A percentile compares a stretch with the other conserved stretches of the same genome.
These are phyloP conservation scores for Vicia sativa DNA, from an alignment of 306 rosid species.

Conservation along the genomic window DNA sequence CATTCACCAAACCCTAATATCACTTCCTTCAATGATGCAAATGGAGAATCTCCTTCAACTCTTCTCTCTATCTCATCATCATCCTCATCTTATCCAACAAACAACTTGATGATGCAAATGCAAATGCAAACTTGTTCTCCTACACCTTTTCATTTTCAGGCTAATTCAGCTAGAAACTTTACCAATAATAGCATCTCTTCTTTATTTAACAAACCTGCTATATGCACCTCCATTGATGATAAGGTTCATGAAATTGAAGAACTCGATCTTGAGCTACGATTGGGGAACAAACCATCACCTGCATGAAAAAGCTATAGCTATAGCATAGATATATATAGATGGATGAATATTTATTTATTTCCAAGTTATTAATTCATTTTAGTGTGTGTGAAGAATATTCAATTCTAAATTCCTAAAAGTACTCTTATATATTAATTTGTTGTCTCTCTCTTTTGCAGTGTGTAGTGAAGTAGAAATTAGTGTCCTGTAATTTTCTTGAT, in stretches of 20 bases:
- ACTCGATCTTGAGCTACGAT: slow-evolving; percentile 91
- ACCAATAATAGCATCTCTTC: slow-evolving; percentile 4
- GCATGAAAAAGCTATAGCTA: slow-evolving; percentile 39
- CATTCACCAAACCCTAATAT: slow-evolving; percentile 69
- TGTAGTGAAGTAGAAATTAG: slow-evolving; percentile 22
- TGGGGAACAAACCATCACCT: slow-evolving; percentile 67
- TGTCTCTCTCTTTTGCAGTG: slow-evolving; percentile 29
- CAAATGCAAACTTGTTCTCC: slow-evolving; percentile 30
- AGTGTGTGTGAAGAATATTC: neutral
- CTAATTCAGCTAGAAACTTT: neutral
- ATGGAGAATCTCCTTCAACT: slow-evolving; percentile 53
- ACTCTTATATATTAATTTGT: neutral
- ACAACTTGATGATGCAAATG: slow-evolving; percentile 35
- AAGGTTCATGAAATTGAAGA: slow-evolving; percentile 50
- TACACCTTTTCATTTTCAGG: slow-evolving; percentile 37
- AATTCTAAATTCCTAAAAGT: neutral
- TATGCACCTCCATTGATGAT: slow-evolving; percentile 31
- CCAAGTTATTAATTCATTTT: slow-evolving; percentile 2
- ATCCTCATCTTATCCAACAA: slow-evolving; percentile 45
- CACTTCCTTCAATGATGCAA: neutral
- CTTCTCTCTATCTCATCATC: slow-evolving; percentile 62
- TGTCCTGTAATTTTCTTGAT: slow-evolving; percentile 26
- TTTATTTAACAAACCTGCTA: slow-evolving; percentile 33
- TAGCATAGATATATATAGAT: neutral
- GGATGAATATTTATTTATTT: slow-evolving; percentile 2